Evolutionary conservation across 129 eudicot genomes (phyloP), one percentile per base, ranked within the genome.

Genomic region (Smallanthus sonchifolius): DNA sequence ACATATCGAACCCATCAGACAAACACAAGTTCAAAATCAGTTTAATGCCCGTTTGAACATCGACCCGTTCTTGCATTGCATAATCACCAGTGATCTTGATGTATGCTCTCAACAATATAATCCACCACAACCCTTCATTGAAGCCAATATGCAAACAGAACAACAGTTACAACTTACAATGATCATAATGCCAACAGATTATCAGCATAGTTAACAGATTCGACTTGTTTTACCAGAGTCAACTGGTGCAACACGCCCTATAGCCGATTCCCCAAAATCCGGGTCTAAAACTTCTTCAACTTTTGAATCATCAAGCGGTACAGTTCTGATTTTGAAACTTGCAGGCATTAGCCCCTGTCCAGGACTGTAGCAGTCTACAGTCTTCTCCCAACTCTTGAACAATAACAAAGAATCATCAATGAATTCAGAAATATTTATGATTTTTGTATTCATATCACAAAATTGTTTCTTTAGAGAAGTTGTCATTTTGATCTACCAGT

Each of bases 331-430:
- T 85, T 91, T 95, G 44, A 95, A 95, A 85, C 97, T 95, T 76
- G 99, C 97, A 20, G 99, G 99, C 99, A 95, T 95, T 79, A 95
- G 68, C 30, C 99, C 99, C 73, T 95, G 99, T 49, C 99, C 97
- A 28, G 99, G 99, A 75, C 99, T 95, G 80, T 95, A 95, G 81
- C 99, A 95, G 71, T 95, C 99, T 69, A 92, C 97, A 0, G 97
- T 92, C 85, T 89, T 92, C 91, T 92, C 97, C 97, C 97, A 92
- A 71, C 97, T 89, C 96, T 92, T 64, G 4, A 79, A 54, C 1
- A 68, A 60, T 44, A 67, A 17, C 30, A 44, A 66, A 60, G 56
- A 64, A 62, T 51, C 42, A 65, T 77, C 74, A 45, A 57, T 42
- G 42, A 73, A 52, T n/a, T 28, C 6, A 9, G 37, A 19, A 30